A percentile compares a stretch with the other conserved stretches of the same genome.
These are phyloP conservation scores for Vitis hybrid DNA, from an alignment of 177 flowering plant genomes.

Conservation along the genomic window DNA sequence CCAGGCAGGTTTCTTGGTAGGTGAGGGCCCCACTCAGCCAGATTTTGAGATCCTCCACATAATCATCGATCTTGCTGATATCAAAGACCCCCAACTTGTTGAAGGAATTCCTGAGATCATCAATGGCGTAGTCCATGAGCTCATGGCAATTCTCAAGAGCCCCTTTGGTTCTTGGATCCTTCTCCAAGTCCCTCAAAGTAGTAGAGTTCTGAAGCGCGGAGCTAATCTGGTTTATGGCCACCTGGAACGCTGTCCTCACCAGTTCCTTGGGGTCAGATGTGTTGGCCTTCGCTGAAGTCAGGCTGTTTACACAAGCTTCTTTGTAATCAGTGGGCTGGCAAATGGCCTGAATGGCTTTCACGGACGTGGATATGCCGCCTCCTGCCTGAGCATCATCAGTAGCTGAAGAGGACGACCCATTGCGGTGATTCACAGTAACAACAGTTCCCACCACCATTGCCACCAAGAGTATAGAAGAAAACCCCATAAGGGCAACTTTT, in stretches of 20 bases:
- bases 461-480: conserved; percentile 47
- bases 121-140: conserved; percentile 38
- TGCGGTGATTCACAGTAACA: conserved; percentile 25
- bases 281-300: conserved; percentile 21
- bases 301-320: conserved; percentile 34
- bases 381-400: not conserved
- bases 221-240: conserved; percentile 24
- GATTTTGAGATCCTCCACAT: conserved; percentile 35
- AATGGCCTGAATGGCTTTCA: conserved; percentile 31
- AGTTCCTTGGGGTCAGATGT: conserved; percentile 44
- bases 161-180: conserved; percentile 32
- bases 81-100: conserved; percentile 29
- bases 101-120: conserved; percentile 44
- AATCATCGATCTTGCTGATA: conserved; percentile 24
- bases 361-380: conserved; percentile 18
- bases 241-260: conserved; percentile 25
- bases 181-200: conserved; percentile 21
- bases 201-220: conserved; percentile 29
- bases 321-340: conserved; percentile 49
- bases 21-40: conserved; percentile 59
- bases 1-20: conserved; percentile 51
- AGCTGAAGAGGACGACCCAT: not conserved
- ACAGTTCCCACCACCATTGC: conserved; percentile 70
- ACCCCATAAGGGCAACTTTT: conserved; percentile 37
- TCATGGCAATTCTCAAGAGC: conserved; percentile 46